A percentile compares a stretch with the other conserved stretches of the same genome.
Evolutionary conservation across 2,329 filamentous ascomycete species (phyloP).

Genomic region (Aspergillus tanneri): DNA sequence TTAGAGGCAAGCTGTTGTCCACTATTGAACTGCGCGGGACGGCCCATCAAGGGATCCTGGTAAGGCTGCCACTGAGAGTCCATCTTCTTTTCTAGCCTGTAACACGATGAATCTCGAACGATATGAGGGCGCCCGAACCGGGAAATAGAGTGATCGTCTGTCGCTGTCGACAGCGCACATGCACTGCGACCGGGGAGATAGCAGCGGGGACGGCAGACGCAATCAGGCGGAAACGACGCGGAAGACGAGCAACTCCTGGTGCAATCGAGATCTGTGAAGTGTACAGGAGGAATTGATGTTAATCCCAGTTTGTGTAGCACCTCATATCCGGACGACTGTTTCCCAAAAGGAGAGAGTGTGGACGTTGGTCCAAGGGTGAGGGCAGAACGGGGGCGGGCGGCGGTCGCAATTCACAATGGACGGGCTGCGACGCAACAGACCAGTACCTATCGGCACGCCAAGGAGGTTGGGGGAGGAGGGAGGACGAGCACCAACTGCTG

Average conservation of each 20-base stretch:
- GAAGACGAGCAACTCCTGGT: conserved; percentile 14
- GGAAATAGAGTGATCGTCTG: conserved; percentile 20
- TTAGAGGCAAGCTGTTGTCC: conserved; percentile 53
- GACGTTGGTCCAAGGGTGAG: conserved; percentile 13
- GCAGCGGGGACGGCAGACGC: conserved; percentile 30
- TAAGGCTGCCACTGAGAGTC: conserved; percentile 67
- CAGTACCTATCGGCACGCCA: conserved; percentile 18
- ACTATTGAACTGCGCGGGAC: conserved; percentile 65
- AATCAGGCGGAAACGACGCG: conserved; percentile 24
- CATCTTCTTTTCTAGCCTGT: conserved; percentile 39
- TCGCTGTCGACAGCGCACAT: conserved; percentile 28
- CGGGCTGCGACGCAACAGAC: conserved; percentile 17
- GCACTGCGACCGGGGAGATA: conserved; percentile 32
- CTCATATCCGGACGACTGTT: conserved; percentile 24
- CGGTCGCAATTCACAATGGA: conserved; percentile 19
- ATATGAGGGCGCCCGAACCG: conserved; percentile 5
- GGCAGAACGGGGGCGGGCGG: conserved; percentile 3
- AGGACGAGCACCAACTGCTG: conserved; percentile 17
- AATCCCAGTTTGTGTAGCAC: conserved; percentile 19
- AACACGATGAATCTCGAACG: conserved; percentile 1
- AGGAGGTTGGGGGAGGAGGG: conserved; percentile 13
- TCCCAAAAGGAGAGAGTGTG: conserved; percentile 16
- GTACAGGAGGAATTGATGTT: conserved; percentile 22
- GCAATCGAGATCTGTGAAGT: conserved; percentile 19
- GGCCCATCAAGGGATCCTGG: conserved; percentile 59